Percentiles rank a stretch among this genome's conserved stretches.
These are phyloP conservation scores for Flaveria floridana DNA, from an alignment of 140 eudicot species.

Conservation along the genomic window DNA sequence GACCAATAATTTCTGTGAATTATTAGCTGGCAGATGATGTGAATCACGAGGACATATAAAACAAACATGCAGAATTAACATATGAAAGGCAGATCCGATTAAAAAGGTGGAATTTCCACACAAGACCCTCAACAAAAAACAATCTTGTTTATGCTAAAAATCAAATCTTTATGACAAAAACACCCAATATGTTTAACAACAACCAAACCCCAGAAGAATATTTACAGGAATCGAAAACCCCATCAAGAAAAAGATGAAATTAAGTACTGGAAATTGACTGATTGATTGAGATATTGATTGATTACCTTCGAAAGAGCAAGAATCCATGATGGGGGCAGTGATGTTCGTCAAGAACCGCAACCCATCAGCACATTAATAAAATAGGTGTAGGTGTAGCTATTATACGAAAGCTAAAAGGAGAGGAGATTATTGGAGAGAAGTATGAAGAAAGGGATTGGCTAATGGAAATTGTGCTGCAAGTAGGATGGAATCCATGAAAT, in stretches of 20 bases:
- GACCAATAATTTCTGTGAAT: slow-evolving; percentile 30
- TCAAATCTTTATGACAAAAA: slow-evolving; percentile 20
- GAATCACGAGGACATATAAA: slow-evolving; percentile 37
- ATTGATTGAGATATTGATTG: slow-evolving; percentile 18
- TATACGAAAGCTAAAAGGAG: not conserved
- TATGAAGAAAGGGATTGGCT: slow-evolving; percentile 13
- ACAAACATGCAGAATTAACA: slow-evolving; percentile 22
- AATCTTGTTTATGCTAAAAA: not conserved
- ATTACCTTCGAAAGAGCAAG: slow-evolving; percentile 43
- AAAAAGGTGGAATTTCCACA: slow-evolving; percentile 17
- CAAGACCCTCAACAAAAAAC: slow-evolving; percentile 6
- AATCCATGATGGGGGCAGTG: slow-evolving; percentile 39
- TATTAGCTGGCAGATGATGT: slow-evolving; percentile 35
- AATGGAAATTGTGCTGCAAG: slow-evolving; percentile 32
- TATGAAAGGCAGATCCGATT: slow-evolving; percentile 37
- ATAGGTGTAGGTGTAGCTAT: too few species aligned
- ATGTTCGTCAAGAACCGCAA: slow-evolving; percentile 29
- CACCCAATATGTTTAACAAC: not conserved
- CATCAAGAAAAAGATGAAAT: slow-evolving; percentile 23
- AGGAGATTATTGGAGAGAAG: not conserved
- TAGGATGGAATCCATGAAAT: slow-evolving; percentile 39
- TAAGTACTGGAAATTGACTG: slow-evolving; percentile 17
- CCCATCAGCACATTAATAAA: slow-evolving; percentile 33
- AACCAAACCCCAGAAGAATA: slow-evolving; percentile 14
- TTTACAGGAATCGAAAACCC: slow-evolving; percentile 10